Evolutionary conservation across 768 basidiomycete genomes (phyloP), one percentile per base, ranked within the genome.

Genomic region (Suillus fuscotomentosus): DNA sequence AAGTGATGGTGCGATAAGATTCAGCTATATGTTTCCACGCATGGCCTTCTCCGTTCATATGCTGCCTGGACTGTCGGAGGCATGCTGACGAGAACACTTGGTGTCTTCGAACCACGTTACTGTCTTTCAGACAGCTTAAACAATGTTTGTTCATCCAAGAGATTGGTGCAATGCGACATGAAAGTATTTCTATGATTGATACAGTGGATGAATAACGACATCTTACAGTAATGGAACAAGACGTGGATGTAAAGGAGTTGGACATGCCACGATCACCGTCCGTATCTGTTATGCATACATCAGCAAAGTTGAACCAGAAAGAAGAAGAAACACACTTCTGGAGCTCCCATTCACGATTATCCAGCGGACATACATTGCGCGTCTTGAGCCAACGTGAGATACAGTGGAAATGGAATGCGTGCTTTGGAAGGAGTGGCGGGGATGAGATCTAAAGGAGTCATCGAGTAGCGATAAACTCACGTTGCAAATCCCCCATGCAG

Each of bases 341-440:
- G 74, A 97, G 77, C 73, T 97, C 95, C 95, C 95, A 97, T 75
- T 97, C 95, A 72, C 95, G 86, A 78, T 97, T 97, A 77, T 97
- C 95, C 65, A 97, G 77, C 5, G 95, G 95, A 76, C 95, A 97
- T 38, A 96, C 95, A 71, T 97, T 95, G 68, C 95, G 84, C 24
- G 97, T 99, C 84, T 99, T 99, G 67, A 99, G 84, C 97, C 97
- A 99, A 53, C 97, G 88, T 10, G 96, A 97, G 76, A 99, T 99
- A 78, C 97, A 99, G 77, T 99, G 97, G 81, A 99, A 99, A 80
- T 99, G 97, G 84, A 99, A 99, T 5, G 97, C 97, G 75, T 99
- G 97, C 95, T 96, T 38, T 31, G 15, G 11, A 43, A 27, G 13
- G 34, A 69, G 41, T 63, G 41, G 9, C 51, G 6, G 7, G 17